phyloP scores from a whole-genome alignment of 2,329 filamentous ascomycete species.

The Aspergillus thermomutatus region DNA sequence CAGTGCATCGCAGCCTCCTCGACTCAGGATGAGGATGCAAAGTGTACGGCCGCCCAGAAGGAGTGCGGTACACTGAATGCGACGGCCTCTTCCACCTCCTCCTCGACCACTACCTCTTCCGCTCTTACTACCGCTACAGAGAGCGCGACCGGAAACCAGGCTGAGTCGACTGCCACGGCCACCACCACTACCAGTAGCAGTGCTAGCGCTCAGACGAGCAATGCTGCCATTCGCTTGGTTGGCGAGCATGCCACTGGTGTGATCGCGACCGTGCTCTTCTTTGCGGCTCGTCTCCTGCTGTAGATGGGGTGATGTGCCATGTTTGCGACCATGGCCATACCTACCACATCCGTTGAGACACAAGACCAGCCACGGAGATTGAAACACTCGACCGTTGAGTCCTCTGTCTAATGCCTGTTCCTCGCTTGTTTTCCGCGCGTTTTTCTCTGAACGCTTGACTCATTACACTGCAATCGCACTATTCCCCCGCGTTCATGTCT shows the following conservation, averaged over 20 bases:
- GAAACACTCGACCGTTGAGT: neutral
- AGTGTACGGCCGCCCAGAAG: slow-evolving; percentile 45
- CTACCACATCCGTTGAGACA: neutral
- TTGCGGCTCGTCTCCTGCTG: slow-evolving; percentile 56
- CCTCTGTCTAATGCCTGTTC: neutral
- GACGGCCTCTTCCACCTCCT: slow-evolving; percentile 26
- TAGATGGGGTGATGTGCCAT: slow-evolving; percentile 32
- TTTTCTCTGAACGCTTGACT: neutral
- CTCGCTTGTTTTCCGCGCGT: neutral
- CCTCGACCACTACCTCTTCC: slow-evolving; percentile 25
- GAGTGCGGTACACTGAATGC: slow-evolving; percentile 54
- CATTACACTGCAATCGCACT: slow-evolving; percentile 4
- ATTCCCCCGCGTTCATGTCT: slow-evolving; percentile 6
- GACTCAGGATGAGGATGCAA: slow-evolving; percentile 43
- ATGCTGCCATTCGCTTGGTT: slow-evolving; percentile 47
- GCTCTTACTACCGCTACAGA: slow-evolving; percentile 19
- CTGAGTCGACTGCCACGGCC: slow-evolving; percentile 24
- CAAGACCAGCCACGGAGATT: neutral
- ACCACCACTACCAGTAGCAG: slow-evolving; percentile 26
- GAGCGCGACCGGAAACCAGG: slow-evolving; percentile 1
- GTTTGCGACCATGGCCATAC: neutral
- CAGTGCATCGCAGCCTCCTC: slow-evolving; percentile 44
- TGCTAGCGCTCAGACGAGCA: slow-evolving; percentile 22
- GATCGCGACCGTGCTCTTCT: slow-evolving; percentile 53
- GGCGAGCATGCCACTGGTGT: slow-evolving; percentile 52